Evolutionary conservation across 2,329 filamentous ascomycete genomes (phyloP), one percentile per base, ranked within the genome.

Genomic region (Metarhizium sp.): DNA sequence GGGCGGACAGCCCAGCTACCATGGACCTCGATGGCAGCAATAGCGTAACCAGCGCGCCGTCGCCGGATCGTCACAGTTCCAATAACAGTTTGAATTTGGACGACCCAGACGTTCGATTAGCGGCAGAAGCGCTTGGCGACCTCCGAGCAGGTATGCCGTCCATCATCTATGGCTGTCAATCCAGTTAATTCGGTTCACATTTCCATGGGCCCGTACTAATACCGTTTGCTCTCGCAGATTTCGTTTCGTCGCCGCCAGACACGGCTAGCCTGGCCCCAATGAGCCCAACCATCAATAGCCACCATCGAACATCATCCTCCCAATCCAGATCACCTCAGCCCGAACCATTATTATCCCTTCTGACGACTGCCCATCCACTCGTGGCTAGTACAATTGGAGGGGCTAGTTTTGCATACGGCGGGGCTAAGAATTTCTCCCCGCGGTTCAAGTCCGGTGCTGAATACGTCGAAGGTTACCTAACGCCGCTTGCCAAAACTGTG

Each of bases 381-480:
- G 80, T 96, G 16, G 90, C 89, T 10, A 90, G 84, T 32, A 90
- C 91, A 0, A 92, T 95, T 62, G 90, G 89, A 61, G 85, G 86
- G 53, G 92, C 91, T 0, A 81, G 92, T 7, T 90, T 88, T 1
- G 90, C 89, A 1, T 97, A 97, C 68, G 86, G 87, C 32, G 86
- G 81, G 2, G 91, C 89, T 11, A 96, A 97, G 71, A 90, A 92
- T 62, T 95, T 92, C 64, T 95, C 90, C 1, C 91, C 92, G 0
- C 82, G 88, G 2, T 90, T 96, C 67, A 91, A 89, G 69, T 88
- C 88, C n/a, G 84, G 91, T 58, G 92, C 90, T 51, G 90, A 96
- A 68, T 90, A 95, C 63, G 85, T 96, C 20, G 92, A 97, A 70
- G 86, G 89, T 50, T 92, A 90, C 62, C 83, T 96, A 52, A 89